Evolutionary conservation across 1,284 basidiomycete genomes (phyloP), one percentile per base, ranked within the genome.

Genomic region (Spongispora temasekensis): DNA sequence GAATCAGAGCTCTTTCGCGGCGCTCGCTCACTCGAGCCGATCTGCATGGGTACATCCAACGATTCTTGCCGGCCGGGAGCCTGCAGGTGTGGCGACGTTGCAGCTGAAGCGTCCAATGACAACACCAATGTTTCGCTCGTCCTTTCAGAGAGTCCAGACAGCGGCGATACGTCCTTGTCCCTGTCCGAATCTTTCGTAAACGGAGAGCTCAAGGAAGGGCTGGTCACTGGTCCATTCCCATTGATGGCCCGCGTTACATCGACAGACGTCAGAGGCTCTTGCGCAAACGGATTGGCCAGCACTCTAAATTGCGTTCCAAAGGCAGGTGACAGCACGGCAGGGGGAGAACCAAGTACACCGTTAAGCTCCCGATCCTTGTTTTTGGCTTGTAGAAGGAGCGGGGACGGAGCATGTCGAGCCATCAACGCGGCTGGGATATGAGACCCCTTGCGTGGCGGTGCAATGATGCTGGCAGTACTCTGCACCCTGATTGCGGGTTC

Each of bases 1-100:
- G 73, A 71, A 19, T 75, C 72, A 1, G 65, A 65, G 50, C 67
- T 71, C 30, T 42, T 53, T 30, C 67, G 68, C 12, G 52, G 57
- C 0, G 58, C 60, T 52, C 62, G 59, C 17, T 76, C 71, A n/a
- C 48, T 17, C n/a, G 74, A 72, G 37, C 53, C 44, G 9, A 56
- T 60, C n/a, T 60, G 51, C 9, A 25, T 25, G 13, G 58, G 60
- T 19, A 7, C 56, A 17, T 75, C 70, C 23, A 57, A 40, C 53
- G 71, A 72, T n/a, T 27, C 61, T 9, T 65, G 61, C 3, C 56
- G 55, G 7, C 50, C 61, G 10, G 61, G 52, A 34, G 60, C 56
- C 65, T 59, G 56, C 12, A 64, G 55, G 12, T 59, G 56, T 15
- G 69, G 55, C 5, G 69, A 67, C 19, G 59, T 19, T 9, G 48